Conservation (phyloP, 768 basidiomycete species). For the Suillus clintonianus region DNA sequence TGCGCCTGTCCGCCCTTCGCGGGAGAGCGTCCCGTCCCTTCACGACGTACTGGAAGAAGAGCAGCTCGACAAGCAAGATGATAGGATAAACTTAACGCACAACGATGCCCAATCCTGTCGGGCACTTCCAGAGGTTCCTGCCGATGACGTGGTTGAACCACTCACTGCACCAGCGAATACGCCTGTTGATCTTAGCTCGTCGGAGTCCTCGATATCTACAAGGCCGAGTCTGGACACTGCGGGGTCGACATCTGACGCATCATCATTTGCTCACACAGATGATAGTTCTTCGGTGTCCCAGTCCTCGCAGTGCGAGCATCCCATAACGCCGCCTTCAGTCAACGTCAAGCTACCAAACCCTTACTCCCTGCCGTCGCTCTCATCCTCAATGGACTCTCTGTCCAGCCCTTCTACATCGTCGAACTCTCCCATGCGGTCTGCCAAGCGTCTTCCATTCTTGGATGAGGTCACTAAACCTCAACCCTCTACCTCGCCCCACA, state of each 20-base stretch:
- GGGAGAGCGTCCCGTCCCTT: constrained; percentile 2
- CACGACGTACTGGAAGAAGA: constrained; percentile 1
- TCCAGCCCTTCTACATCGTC: constrained; percentile 57
- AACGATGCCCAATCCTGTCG: constrained; percentile 13
- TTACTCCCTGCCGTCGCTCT: constrained; percentile 48
- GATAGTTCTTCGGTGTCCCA: constrained; percentile 37
- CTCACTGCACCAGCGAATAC: constrained; percentile 1
- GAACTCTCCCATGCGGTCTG: constrained; percentile 30
- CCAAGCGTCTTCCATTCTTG: constrained; percentile 41
- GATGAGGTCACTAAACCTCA: constrained; percentile 30
- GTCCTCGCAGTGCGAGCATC: constrained; percentile 28
- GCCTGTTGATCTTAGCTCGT: not conserved
- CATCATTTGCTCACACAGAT: constrained; percentile 27
- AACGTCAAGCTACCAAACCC: constrained; percentile 27
- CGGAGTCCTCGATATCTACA: constrained; percentile 5
- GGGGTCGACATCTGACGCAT: constrained; percentile 19
- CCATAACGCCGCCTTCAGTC: constrained; percentile 37
- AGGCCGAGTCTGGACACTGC: constrained; percentile 2
- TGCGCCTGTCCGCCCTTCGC: constrained; percentile 2
- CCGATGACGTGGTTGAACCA: constrained; percentile 2
- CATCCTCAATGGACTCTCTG: constrained; percentile 63
- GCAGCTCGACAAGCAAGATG: constrained; percentile 3
- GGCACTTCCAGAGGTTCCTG: constrained; percentile 29
- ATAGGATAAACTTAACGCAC: constrained; percentile 12
- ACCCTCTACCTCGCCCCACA: constrained; percentile 25